Base-by-base conservation (phyloP, 768 basidiomycete species). In the Leccinum incarnatum region DNA sequence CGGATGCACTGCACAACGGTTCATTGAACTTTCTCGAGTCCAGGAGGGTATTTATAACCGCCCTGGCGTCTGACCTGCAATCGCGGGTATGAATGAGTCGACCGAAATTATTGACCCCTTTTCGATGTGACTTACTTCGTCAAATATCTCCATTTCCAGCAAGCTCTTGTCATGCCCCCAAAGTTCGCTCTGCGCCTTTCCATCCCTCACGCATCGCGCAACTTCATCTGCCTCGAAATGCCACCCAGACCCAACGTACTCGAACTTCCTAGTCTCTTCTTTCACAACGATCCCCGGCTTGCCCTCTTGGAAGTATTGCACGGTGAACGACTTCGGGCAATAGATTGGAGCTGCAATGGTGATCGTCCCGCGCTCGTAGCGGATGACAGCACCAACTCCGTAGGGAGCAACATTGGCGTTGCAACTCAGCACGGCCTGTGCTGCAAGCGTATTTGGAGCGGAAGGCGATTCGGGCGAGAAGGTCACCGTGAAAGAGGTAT, bases 181-280 rank as follows among this genome's bases (percentile, higher is more conserved):
- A 32, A 84, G 65, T 4, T 77, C 77, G 65, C 91, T 92, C 74
- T 94, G 85, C 25, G 75, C 74, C 77, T 87, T 90, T 3, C 88
- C 88, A 54, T 87, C 87, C 40, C 84, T 74, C 21, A 93, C 76
- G 67, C 88, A 91, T 51, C 90, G 74, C 17, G 90, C 93, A 11
- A 93, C 91, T 59, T 95, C 92, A 66, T 95, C 93, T 3, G 93
- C 92, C 72, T 95, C 83, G 72, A 87, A 95, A 71, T 91, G 83
- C 88, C 83, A 91, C 8, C 92, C 93, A 34, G 76, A 77, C 10
- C 90, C 91, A 4, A 79, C 74, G 65, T 87, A 86, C 45, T 83
- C 77, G 60, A 88, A 84, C 27, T 65, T 71, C 58, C 73, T 79
- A 49, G 78, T 84, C 68, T 90, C 88, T 67, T 89, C 87, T 52